Evolutionary conservation across 108 stramenopile genomes (phyloP).

Genomic region (Nannochloropsis gaditana): DNA sequence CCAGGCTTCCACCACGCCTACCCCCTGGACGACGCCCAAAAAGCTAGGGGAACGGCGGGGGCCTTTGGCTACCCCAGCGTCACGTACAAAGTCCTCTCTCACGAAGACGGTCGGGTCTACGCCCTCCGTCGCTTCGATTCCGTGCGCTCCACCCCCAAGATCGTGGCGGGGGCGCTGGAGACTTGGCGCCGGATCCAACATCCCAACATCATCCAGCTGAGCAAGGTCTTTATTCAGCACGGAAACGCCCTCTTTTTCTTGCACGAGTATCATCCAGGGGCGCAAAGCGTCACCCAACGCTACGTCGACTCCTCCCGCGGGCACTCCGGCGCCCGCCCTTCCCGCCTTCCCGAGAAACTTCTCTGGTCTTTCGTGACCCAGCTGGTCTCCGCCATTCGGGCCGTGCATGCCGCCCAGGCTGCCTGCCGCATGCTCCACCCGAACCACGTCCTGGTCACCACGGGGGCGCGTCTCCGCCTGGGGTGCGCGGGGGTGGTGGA

Average conservation of each 20-base stretch:
- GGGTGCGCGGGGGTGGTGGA: constrained; percentile 74
- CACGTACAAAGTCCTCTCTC: constrained; percentile 48
- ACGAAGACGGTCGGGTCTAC: constrained; percentile 62
- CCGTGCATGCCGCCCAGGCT: constrained; percentile 66
- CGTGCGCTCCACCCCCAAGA: constrained; percentile 67
- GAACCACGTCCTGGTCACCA: constrained; percentile 38
- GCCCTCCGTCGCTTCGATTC: constrained; percentile 75
- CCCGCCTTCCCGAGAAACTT: constrained; percentile 62
- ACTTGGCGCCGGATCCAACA: constrained; percentile 51
- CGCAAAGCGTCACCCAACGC: constrained; percentile 63
- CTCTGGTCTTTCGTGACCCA: constrained; percentile 79
- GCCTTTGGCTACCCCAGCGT: constrained; percentile 50
- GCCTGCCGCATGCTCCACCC: constrained; percentile 48
- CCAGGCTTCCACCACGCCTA: constrained; percentile 37
- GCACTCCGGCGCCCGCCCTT: constrained; percentile 31
- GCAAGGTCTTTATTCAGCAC: constrained; percentile 68
- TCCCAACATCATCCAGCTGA: constrained; percentile 64
- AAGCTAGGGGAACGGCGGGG: constrained; percentile 37
- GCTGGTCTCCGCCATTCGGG: constrained; percentile 64
- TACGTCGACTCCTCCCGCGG: constrained; percentile 53
- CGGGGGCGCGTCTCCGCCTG: constrained; percentile 61
- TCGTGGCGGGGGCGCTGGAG: constrained; percentile 59
- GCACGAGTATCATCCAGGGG: constrained; percentile 72
- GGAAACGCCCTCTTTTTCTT: constrained; percentile 77
- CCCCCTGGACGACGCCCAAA: constrained; percentile 37